Evolutionary conservation across 148 eudicot genomes (phyloP), one percentile per base, ranked within the genome.

Genomic region (Cornus florida): DNA sequence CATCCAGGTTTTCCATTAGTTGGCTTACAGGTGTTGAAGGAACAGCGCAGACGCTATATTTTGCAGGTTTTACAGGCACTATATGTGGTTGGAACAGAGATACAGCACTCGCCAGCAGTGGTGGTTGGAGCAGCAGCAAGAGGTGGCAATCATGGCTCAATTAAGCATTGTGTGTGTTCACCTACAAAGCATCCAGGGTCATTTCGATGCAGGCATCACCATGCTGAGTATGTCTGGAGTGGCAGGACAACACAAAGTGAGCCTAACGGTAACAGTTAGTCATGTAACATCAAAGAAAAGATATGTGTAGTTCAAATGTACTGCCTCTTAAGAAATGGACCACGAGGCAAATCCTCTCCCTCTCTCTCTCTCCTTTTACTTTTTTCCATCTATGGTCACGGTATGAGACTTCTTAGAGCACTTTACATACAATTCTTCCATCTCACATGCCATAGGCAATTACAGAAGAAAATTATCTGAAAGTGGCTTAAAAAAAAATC

Each of bases 121-220:
- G 77, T 32, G 28, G 79, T 62, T 13, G 28, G 62, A 39, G 70
- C 33, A 38, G 32, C 60, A 10, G 68, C 43, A 65, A 57, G 70
- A 19, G 84, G 82, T 3, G 80, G 59, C 59, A 13, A 16, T 3
- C 19, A 1, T 53, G 59, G 78, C 4, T 72, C 76, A 32, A 67
- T 77, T 23, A 80, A 71, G 78, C 81, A 71, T 74, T 92, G 96
- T 43, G n/a, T 89, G 72, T 92, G 96, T 76, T 92, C 96, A 13
- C 96, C 96, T n/a, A 92, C 96, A 11, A 89, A 73, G 59, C 96
- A 92, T 70, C 93, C 91, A 2, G 91, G 96, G 8, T 92, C 96
- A 1, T 92, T 92, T 73, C 82, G 92, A 68, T 92, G 96, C 82
- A 84, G 92, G 83, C 77, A 87, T 74, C 96, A 92, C 75, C 92